Base-by-base conservation (phyloP, 306 rosid species). In the Gastrolobium villosum region DNA sequence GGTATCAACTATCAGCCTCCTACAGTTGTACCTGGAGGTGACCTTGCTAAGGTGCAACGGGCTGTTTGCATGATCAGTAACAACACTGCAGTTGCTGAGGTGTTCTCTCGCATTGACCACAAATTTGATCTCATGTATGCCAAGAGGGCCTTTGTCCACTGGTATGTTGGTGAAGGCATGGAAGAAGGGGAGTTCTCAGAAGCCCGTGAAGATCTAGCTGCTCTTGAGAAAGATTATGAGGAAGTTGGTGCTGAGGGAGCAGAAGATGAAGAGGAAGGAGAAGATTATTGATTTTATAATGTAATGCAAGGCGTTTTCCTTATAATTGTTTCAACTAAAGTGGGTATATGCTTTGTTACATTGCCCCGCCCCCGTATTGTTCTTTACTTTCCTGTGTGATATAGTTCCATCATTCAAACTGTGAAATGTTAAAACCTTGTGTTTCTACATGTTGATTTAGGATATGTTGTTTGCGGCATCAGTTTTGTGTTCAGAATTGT, bases 41-140 rank as follows among this genome's bases (percentile, higher is more conserved):
- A 95, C 84, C 97, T 95, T 55, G 99, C 99, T 57, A 87, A 87
- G 92, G 99, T 95, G 73, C 99, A 95, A 78, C 83, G 99, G 65
- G 99, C 99, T 35, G 99, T 95, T 41, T 95, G 99, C 87, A 95
- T 95, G 99, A 95, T 95, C 86, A 95, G 99, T 78, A 95, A 95
- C 87, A 95, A 95, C 92, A 95, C 99, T 10, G 99, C 99, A 1
- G 99, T 95, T 75, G 99, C 99, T 0, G 99, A 95, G 89, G 99
- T 95, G n/a, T 95, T 95, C 89, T 90, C 99, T 11, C 92, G 99
- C 72, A 95, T 95, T 52, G 99, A 95, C 85, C 97, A 92, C 84
- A 95, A 95, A 74, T 95, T 95, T 63, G 99, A 95, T 82, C 96
- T 95, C 79, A 95, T 95, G 99, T 95, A 95, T 81, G 81, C 99